These are phyloP conservation scores for Teratosphaeria gauchensis DNA, from an alignment of 2,329 filamentous ascomycete species.

Conservation along the genomic window DNA sequence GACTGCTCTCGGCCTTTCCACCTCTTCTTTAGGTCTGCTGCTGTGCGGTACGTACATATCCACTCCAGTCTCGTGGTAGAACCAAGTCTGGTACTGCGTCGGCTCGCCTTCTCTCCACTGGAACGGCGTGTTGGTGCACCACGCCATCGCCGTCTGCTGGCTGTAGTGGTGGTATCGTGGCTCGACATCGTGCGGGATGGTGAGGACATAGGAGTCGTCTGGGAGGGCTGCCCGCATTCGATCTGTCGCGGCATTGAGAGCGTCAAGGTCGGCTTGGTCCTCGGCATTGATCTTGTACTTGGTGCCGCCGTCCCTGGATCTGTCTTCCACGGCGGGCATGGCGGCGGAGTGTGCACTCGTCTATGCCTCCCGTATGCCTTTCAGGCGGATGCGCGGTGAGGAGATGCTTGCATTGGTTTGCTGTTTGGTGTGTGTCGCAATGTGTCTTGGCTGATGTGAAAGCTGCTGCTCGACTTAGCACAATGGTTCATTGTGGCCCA, in stretches of 20 bases:
- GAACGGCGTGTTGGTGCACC: constrained; percentile 44
- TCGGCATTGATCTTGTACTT: constrained; percentile 9
- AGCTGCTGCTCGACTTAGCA: background rate
- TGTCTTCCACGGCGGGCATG: background rate
- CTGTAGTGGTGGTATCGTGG: constrained; percentile 33
- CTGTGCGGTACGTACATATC: constrained; percentile 21
- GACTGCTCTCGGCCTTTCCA: constrained; percentile 20
- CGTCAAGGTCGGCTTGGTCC: constrained; percentile 27
- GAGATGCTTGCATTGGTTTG: background rate
- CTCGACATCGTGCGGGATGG: constrained; percentile 35
- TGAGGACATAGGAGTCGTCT: constrained; percentile 37
- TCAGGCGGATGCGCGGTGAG: background rate
- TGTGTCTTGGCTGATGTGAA: background rate
- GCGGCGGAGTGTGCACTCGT: background rate
- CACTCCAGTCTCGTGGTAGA: constrained; percentile 45
- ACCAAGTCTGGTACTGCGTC: constrained; percentile 54
- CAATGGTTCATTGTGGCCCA: background rate
- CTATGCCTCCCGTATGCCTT: background rate
- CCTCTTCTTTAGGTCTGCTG: constrained; percentile 18
- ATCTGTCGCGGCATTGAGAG: constrained; percentile 32
- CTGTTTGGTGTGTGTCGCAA: background rate
- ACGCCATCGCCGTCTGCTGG: constrained; percentile 30
- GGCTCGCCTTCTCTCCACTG: constrained; percentile 43
- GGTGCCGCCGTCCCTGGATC: background rate
- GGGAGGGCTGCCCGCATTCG: constrained; percentile 35